Conservation (phyloP, 257 asterid species). For the Fraxinus cuspidata region DNA sequence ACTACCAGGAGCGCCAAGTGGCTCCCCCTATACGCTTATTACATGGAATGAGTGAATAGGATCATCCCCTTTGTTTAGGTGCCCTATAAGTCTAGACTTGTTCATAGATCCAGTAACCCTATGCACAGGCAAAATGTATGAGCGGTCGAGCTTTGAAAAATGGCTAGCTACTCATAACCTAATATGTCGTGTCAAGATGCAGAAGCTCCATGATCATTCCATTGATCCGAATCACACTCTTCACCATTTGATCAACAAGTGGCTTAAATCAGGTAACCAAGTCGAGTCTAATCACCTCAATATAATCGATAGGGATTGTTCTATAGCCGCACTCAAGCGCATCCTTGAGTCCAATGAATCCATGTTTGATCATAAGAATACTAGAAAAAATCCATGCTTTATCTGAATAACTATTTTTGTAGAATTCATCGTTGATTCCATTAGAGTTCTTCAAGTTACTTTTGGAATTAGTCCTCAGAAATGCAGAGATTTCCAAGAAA, state of each 20-base stretch:
- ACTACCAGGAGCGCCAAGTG: no score
- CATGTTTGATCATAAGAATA: slow-evolving; percentile 31
- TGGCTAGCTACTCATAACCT: slow-evolving; percentile 51
- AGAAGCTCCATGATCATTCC: slow-evolving; percentile 46
- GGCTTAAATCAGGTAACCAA: slow-evolving; percentile 36
- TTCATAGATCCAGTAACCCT: slow-evolving; percentile 62
- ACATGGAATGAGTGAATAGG: slow-evolving; percentile 18
- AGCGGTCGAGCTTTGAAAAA: slow-evolving; percentile 49
- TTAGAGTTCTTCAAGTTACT: slow-evolving; percentile 34
- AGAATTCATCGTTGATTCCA: slow-evolving; percentile 32
- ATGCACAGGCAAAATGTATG: slow-evolving; percentile 59
- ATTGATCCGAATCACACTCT: slow-evolving; percentile 60
- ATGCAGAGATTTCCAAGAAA: slow-evolving; percentile 13
- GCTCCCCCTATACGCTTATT: no score
- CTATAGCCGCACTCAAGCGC: slow-evolving; percentile 26
- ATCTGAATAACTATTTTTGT: slow-evolving; percentile 29
- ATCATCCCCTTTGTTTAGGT: slow-evolving; percentile 30
- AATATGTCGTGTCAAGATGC: slow-evolving; percentile 67
- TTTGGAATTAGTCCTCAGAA: slow-evolving; percentile 26
- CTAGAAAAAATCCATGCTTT: slow-evolving; percentile 36
- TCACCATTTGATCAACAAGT: slow-evolving; percentile 44
- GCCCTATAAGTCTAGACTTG: slow-evolving; percentile 64
- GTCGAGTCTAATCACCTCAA: slow-evolving; percentile 5
- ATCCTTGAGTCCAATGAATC: slow-evolving; percentile 36
- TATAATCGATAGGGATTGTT: not conserved